These are phyloP conservation scores for Alectoria sarmentosa DNA, from an alignment of 495 filamentous ascomycete species.

Conservation along the genomic window DNA sequence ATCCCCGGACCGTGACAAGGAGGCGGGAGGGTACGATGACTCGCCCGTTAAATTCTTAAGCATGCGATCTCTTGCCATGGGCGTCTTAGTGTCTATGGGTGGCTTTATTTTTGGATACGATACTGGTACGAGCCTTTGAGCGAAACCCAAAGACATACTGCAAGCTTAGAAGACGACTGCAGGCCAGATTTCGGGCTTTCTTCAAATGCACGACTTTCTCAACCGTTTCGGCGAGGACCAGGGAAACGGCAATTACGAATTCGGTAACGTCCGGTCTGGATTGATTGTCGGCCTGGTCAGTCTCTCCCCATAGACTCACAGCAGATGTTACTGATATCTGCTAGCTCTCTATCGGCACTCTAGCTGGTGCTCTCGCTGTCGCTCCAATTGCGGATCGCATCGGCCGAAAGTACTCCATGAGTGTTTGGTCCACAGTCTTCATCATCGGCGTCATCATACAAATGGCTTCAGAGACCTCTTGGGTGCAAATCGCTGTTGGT, in stretches of 20 bases:
- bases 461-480: constrained; percentile 48
- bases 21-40: constrained; percentile 33
- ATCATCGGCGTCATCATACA: constrained; percentile 65
- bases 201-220: constrained; percentile 51
- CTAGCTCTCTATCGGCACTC: constrained; percentile 21
- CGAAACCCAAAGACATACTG: neutral
- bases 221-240: constrained; percentile 39
- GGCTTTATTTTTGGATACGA: constrained; percentile 75
- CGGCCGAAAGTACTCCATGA: constrained; percentile 47
- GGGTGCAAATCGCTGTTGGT: constrained; percentile 56
- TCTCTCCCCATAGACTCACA: constrained; percentile 3
- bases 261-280: constrained; percentile 49
- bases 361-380: constrained; percentile 56
- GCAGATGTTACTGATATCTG: neutral
- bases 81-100: constrained; percentile 56
- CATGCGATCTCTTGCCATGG: constrained; percentile 44
- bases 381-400: constrained; percentile 50
- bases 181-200: constrained; percentile 54
- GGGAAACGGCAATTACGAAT: constrained; percentile 33
- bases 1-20: constrained; percentile 7
- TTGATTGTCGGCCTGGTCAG: constrained; percentile 50
- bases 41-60: constrained; percentile 44
- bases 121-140: constrained; percentile 40
- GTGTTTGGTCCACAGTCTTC: constrained; percentile 53
- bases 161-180: constrained; percentile 18